These are phyloP conservation scores for Linanthus parryae DNA, from an alignment of 148 eudicot genomes.

Conservation along the genomic window DNA sequence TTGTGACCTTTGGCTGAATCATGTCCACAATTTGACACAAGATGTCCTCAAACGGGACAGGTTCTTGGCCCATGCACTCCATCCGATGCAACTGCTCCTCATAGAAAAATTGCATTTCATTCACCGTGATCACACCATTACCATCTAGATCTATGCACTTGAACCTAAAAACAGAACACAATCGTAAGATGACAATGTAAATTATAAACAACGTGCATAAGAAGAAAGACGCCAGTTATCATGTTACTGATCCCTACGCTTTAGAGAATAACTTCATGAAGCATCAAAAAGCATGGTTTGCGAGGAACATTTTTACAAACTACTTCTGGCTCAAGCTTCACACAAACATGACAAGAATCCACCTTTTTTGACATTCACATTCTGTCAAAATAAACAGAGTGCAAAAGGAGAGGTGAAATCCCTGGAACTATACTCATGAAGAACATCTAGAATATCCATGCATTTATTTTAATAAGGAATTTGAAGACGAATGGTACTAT, in stretches of 20 bases:
- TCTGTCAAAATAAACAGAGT: no score
- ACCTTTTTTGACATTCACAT: no score
- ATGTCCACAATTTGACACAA: slow-evolving; percentile 65
- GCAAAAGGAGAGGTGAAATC: no score
- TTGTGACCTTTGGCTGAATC: slow-evolving; percentile 49
- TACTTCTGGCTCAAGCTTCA: no score
- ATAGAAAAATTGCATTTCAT: slow-evolving; percentile 62
- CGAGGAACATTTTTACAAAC: no score
- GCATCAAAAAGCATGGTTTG: no score
- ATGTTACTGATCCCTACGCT: not conserved
- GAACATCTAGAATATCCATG: no score
- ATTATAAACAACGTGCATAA: not conserved
- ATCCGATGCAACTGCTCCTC: slow-evolving; percentile 68
- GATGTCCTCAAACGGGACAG: slow-evolving; percentile 62
- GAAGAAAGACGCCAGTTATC: not conserved
- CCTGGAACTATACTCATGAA: no score
- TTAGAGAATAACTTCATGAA: no score
- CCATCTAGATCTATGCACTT: slow-evolving; percentile 67
- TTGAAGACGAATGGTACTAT: no score
- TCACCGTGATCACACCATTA: slow-evolving; percentile 45
- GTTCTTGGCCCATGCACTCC: slow-evolving; percentile 71
- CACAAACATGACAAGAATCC: no score
- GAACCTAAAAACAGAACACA: slow-evolving; percentile 29
- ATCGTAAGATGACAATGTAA: not conserved
- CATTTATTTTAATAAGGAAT: no score